These are phyloP conservation scores for Silene noctiflora DNA, from an alignment of 179 eudicot genomes.

Conservation along the genomic window DNA sequence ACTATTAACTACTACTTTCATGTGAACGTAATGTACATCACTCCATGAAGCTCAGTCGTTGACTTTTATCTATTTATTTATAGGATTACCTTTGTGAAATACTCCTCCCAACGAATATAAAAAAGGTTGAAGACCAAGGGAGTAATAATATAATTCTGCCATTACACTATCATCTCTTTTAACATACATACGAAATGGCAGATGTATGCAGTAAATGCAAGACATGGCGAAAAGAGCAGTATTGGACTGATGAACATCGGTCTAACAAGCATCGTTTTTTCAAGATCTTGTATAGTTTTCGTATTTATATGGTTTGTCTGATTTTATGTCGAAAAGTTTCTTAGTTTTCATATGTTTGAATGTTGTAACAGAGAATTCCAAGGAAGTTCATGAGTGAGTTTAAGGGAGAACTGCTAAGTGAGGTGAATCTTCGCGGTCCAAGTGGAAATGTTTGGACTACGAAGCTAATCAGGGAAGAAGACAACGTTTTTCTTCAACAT, in stretches of 20 bases:
- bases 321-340: background rate
- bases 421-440: slow-evolving; percentile 18
- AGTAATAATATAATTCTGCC: no score
- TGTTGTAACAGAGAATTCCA: slow-evolving; percentile 18
- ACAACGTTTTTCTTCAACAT: background rate
- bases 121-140: no score
- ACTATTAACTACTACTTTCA: no score
- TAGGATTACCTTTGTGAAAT: no score
- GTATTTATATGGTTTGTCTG: no score
- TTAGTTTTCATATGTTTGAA: background rate
- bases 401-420: background rate
- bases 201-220: slow-evolving; percentile 13
- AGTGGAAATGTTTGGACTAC: slow-evolving; percentile 18
- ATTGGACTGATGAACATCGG: slow-evolving; percentile 12
- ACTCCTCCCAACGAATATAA: no score
- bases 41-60: no score
- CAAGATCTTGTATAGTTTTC: slow-evolving; percentile 15
- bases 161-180: no score
- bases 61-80: no score
- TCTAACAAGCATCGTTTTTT: slow-evolving; percentile 17
- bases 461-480: background rate
- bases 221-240: background rate
- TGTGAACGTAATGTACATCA: no score
- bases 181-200: background rate
- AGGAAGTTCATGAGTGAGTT: slow-evolving; percentile 9